A percentile compares a stretch with the other conserved stretches of the same genome.
phyloP scores from a whole-genome alignment of 164 flowering plant genomes.

The Vitis vinifera region ASM3070453v1 NC_081809.1:5516501-5517000 shows the following conservation, averaged over 20 bases:
- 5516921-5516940: not conserved
- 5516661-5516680: not conserved
- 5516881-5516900: not conserved
- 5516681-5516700: not conserved
- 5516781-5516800: not conserved
- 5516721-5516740: not conserved
- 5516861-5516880: not conserved
- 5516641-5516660: not conserved
- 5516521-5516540: no score
- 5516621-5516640: not conserved
- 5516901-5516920: constrained; percentile 5
- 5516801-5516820: constrained; percentile 3
- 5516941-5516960: constrained; percentile 10
- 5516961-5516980: not conserved
- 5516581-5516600: no score
- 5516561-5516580: no score
- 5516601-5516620: no score
- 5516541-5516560: no score
- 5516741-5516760: not conserved
- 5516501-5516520: no score
- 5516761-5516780: not conserved
- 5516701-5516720: not conserved
- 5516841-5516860: not conserved
- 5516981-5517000: not conserved
- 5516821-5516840: not conserved